A percentile compares a stretch with the other conserved stretches of the same genome.
These are phyloP conservation scores for Colletotrichum spaethianum DNA, from an alignment of 2,329 filamentous ascomycete species.

Conservation along the genomic window DNA sequence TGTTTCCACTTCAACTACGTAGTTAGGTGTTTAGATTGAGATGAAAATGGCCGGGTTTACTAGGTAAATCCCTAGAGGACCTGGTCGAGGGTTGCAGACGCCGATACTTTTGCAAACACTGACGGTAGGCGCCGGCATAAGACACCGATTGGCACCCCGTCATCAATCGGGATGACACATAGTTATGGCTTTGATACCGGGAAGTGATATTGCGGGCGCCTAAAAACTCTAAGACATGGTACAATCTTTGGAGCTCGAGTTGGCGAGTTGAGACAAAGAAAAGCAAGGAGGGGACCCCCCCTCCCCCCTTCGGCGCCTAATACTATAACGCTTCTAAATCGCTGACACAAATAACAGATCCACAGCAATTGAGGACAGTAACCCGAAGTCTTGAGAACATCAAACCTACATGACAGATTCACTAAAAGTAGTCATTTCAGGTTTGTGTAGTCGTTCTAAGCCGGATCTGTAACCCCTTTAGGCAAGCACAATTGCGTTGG, in stretches of 20 bases:
- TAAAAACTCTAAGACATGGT: not conserved
- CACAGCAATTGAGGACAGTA: too few relatives aligned
- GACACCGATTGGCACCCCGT: not conserved
- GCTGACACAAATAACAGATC: too few relatives aligned
- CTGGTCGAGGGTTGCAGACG: not conserved
- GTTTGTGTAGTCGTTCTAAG: not conserved
- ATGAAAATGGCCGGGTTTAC: not conserved
- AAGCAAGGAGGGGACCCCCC: too few relatives aligned
- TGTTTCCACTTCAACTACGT: not conserved
- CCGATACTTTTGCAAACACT: not conserved
- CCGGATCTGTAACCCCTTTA: too few relatives aligned
- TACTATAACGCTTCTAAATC: too few relatives aligned
- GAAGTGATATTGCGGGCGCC: not conserved
- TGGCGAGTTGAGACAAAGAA: too few relatives aligned
- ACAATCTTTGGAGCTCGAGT: too few relatives aligned
- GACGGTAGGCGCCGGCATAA: not conserved
- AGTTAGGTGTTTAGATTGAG: not conserved
- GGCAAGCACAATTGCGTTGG: not conserved
- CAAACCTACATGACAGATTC: not conserved
- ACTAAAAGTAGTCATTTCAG: not conserved
- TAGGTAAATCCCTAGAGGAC: not conserved
- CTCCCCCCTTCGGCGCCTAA: too few relatives aligned
- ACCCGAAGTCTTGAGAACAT: not conserved
- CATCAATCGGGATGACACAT: not conserved
- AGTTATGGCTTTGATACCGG: not conserved